Conservation (phyloP, 2,329 filamentous ascomycete species). For the Nothophoma quercina region DNA sequence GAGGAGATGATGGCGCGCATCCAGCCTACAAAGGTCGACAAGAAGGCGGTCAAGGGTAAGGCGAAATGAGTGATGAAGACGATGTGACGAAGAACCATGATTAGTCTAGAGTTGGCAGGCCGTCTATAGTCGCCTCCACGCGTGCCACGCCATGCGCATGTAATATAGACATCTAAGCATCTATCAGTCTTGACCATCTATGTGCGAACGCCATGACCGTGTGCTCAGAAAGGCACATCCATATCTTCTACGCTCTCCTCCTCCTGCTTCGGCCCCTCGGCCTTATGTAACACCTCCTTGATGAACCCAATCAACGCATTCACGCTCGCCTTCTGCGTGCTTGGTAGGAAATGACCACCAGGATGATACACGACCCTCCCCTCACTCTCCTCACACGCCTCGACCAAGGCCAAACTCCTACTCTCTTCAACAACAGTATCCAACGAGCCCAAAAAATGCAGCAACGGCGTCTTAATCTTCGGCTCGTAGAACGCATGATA, state of each 20-base stretch:
- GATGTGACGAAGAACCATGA: slow-evolving; percentile 28
- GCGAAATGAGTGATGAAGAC: slow-evolving; percentile 30
- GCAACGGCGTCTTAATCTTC: slow-evolving; percentile 74
- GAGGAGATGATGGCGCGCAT: slow-evolving; percentile 99
- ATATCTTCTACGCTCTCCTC: slow-evolving; percentile 71
- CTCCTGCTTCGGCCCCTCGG: slow-evolving; percentile 45
- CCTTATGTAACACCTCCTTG: slow-evolving; percentile 57
- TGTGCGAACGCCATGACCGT: slow-evolving; percentile 27
- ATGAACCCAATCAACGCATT: slow-evolving; percentile 79
- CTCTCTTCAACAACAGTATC: slow-evolving; percentile 88
- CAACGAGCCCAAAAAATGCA: slow-evolving; percentile 83
- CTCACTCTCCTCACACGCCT: slow-evolving; percentile 65
- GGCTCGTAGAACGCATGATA: slow-evolving; percentile 78
- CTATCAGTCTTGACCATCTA: slow-evolving; percentile 17
- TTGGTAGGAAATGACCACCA: slow-evolving; percentile 88
- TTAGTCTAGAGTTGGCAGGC: slow-evolving; percentile 44
- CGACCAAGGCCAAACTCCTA: slow-evolving; percentile 71
- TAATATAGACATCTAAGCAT: slow-evolving; percentile 44
- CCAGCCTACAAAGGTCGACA: slow-evolving; percentile 67
- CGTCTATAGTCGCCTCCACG: slow-evolving; percentile 37
- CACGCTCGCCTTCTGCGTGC: slow-evolving; percentile 77
- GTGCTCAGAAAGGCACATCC: slow-evolving; percentile 68
- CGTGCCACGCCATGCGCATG: slow-evolving; percentile 41
- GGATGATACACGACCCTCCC: slow-evolving; percentile 74
- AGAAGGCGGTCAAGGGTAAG: slow-evolving; percentile 50